These are phyloP conservation scores for Gomphus bonarii DNA, from an alignment of 1,284 basidiomycete genomes.

Conservation along the genomic window DNA sequence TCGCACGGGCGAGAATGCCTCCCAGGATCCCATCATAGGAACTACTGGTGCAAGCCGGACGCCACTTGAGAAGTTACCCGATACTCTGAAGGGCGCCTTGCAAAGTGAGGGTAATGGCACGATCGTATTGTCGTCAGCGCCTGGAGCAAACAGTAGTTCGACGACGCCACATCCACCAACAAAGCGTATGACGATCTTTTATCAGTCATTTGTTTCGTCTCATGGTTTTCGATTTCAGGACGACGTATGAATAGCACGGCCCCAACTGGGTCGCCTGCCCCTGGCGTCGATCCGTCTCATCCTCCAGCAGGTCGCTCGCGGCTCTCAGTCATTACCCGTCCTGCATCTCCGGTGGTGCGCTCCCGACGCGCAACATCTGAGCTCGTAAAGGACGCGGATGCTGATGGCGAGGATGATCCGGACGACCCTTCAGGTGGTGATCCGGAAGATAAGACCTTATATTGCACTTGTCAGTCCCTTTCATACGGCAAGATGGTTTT, in stretches of 20 bases:
- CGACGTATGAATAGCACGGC: constrained; percentile 23
- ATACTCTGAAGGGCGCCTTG: constrained; percentile 10
- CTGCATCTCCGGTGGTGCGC: neutral
- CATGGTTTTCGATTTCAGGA: constrained; percentile 2
- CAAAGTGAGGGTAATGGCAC: neutral
- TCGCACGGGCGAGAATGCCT: constrained; percentile 41
- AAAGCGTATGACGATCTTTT: constrained; percentile 6
- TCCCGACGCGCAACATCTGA: constrained; percentile 19
- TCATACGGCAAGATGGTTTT: constrained; percentile 64
- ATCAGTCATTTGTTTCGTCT: neutral
- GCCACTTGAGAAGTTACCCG: constrained; percentile 10
- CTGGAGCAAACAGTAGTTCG: neutral
- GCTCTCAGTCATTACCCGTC: constrained; percentile 24
- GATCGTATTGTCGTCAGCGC: neutral
- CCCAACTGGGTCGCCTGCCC: constrained; percentile 16
- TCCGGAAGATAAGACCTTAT: constrained; percentile 44
- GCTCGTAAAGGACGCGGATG: constrained; percentile 29
- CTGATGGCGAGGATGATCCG: constrained; percentile 34
- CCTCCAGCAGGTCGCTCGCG: constrained; percentile 25
- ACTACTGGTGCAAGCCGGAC: constrained; percentile 9
- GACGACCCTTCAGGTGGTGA: constrained; percentile 39
- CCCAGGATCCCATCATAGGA: constrained; percentile 19
- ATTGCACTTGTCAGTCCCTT: constrained; percentile 57
- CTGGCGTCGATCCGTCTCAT: constrained; percentile 4
- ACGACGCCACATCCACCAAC: constrained; percentile 11